Evolutionary conservation across 1,284 basidiomycete genomes (phyloP).

Genomic region (Pseudomicrostroma phylloplanum): DNA sequence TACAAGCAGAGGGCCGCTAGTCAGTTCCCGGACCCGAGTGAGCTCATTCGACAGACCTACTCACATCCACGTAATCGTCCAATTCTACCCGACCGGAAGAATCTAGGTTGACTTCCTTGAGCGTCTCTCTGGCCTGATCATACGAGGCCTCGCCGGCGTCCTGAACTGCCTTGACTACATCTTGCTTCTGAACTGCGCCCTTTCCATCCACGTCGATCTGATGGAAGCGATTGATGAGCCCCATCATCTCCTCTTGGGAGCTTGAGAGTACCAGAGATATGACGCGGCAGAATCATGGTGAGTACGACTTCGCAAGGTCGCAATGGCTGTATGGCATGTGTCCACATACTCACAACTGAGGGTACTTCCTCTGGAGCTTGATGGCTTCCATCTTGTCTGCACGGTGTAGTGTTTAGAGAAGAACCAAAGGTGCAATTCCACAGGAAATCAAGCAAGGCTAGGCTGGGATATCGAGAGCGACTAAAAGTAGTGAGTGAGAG

Average conservation of each 20-base stretch:
- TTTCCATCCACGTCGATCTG: constrained; percentile 47
- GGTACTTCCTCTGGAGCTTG: constrained; percentile 85
- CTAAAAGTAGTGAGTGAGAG: too few relatives aligned
- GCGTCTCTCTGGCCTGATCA: constrained; percentile 59
- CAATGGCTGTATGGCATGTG: neutral
- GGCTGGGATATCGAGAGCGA: too few relatives aligned
- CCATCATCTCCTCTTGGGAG: constrained; percentile 51
- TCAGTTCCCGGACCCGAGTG: constrained; percentile 18
- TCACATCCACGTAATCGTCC: constrained; percentile 93
- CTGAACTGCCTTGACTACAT: constrained; percentile 44
- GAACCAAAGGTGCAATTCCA: too few relatives aligned
- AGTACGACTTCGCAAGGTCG: neutral
- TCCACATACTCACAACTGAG: constrained; percentile 69
- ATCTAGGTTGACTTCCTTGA: constrained; percentile 91
- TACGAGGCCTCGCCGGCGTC: constrained; percentile 40
- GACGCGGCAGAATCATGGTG: neutral
- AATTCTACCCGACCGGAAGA: constrained; percentile 92
- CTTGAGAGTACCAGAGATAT: constrained; percentile 11
- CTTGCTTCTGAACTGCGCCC: constrained; percentile 41
- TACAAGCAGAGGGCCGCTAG: too few relatives aligned
- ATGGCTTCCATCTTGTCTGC: constrained; percentile 64
- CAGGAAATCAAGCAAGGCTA: too few relatives aligned
- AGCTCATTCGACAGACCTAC: too few relatives aligned
- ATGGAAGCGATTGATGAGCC: constrained; percentile 42
- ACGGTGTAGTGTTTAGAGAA: neutral